These are phyloP conservation scores for Suillus subluteus DNA, from an alignment of 768 basidiomycete genomes.

Conservation along the genomic window DNA sequence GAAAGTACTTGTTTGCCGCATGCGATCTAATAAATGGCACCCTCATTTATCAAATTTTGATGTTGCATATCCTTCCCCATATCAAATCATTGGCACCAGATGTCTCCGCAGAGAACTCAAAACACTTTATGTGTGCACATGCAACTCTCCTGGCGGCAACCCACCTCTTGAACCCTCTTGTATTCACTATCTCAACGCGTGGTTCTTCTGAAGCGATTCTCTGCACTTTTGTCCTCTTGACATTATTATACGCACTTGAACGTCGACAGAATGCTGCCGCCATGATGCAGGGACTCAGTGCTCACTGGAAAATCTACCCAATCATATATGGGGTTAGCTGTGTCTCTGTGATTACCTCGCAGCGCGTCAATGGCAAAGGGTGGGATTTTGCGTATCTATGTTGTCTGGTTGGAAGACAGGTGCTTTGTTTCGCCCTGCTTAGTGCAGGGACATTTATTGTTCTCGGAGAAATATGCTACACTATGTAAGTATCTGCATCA, in stretches of 20 bases:
- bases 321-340: slow-evolving; percentile 87
- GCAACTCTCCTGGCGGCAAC: slow-evolving; percentile 63
- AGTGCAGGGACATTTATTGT: slow-evolving; percentile 69
- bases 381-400: slow-evolving; percentile 31
- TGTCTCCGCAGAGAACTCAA: slow-evolving; percentile 12
- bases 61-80: slow-evolving; percentile 45
- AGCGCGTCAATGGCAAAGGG: slow-evolving; percentile 27
- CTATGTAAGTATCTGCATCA: slow-evolving; percentile 58
- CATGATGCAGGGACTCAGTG: slow-evolving; percentile 74
- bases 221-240: slow-evolving; percentile 74
- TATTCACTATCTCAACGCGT: slow-evolving; percentile 95
- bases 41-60: slow-evolving; percentile 67
- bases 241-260: slow-evolving; percentile 62
- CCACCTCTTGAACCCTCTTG: slow-evolving; percentile 92
- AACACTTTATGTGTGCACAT: slow-evolving; percentile 17
- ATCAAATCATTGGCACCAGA: slow-evolving; percentile 5
- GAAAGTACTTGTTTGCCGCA: slow-evolving; percentile 85
- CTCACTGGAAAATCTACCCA: slow-evolving; percentile 98
- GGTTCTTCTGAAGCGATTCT: slow-evolving; percentile 94
- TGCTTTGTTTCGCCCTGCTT: slow-evolving; percentile 67
- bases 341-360: slow-evolving; percentile 39
- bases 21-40: slow-evolving; percentile 83
- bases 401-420: slow-evolving; percentile 50
- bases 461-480: slow-evolving; percentile 69
- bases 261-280: slow-evolving; percentile 69